A percentile compares a stretch with the other conserved stretches of the same genome.
Conservation (phyloP, 805 yeast genomes). For the Yamadazyma kitorensis region DNA sequence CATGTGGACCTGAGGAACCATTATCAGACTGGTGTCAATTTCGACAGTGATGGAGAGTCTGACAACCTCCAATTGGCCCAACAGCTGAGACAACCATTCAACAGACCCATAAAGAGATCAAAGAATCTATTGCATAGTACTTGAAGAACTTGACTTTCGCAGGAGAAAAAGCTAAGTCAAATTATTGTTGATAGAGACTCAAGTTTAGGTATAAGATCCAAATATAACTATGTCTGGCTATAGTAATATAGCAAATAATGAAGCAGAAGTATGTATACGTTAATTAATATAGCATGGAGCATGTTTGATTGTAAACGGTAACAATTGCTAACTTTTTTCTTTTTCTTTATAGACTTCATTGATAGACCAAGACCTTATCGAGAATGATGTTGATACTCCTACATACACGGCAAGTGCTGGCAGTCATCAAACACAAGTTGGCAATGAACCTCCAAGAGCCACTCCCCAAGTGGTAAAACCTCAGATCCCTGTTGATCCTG, state of each 20-base stretch:
- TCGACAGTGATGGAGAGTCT: not conserved
- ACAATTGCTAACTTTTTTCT: conserved; percentile 1
- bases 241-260: conserved; percentile 3
- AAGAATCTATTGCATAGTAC: conserved; percentile 5
- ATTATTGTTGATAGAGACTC: not conserved
- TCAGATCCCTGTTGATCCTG: conserved; percentile 17
- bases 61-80: not conserved
- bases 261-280: conserved; percentile 2
- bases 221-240: conserved; percentile 1
- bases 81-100: not conserved
- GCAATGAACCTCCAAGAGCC: not conserved
- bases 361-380: conserved; percentile 13
- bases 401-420: no score
- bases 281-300: not conserved
- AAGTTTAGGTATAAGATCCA: no score
- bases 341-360: conserved; percentile 4
- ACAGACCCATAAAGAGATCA: not conserved
- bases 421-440: not conserved
- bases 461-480: conserved; percentile 20
- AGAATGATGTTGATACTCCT: no score
- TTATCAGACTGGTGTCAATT: not conserved
- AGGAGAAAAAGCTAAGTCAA: not conserved
- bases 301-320: no score
- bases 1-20: conserved; percentile 7
- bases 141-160: not conserved